Percentiles rank a stretch among this genome's conserved stretches.
Conservation (phyloP, 2,329 filamentous ascomycete species). For the Dryadomyces quercus-mongolicae region DNA sequence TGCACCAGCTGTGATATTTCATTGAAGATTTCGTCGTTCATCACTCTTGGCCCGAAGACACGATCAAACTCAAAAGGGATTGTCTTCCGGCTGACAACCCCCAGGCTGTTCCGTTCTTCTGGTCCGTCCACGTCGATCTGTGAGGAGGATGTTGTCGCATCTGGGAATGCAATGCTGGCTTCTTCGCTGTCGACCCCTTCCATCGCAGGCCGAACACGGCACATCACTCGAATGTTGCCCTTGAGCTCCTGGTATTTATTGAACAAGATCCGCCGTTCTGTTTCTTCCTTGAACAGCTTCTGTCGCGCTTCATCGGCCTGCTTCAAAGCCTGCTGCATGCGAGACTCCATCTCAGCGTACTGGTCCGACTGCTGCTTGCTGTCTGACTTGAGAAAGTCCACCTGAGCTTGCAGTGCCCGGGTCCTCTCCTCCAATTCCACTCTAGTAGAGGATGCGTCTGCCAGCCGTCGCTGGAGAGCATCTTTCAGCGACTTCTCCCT, state of each 20-base stretch:
- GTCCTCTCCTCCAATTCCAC: constrained; percentile 62
- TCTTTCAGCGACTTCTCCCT: constrained; percentile 53
- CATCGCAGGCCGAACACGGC: constrained; percentile 72
- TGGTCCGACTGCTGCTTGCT: constrained; percentile 80
- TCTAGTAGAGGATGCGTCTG: constrained; percentile 47
- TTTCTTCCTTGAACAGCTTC: constrained; percentile 85
- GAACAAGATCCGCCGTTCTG: constrained; percentile 78
- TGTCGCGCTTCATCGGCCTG: constrained; percentile 59
- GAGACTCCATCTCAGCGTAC: constrained; percentile 69
- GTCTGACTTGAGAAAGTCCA: constrained; percentile 82
- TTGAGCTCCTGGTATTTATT: constrained; percentile 97
- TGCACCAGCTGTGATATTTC: constrained; percentile 97
- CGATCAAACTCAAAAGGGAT: constrained; percentile 87
- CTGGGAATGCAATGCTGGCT: constrained; percentile 67
- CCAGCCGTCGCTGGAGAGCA: constrained; percentile 36
- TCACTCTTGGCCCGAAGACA: constrained; percentile 67
- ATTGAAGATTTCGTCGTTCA: constrained; percentile 81
- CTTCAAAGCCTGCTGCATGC: constrained; percentile 65
- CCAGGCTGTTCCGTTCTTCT: constrained; percentile 73
- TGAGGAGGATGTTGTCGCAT: constrained; percentile 73
- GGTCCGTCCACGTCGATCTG: constrained; percentile 77
- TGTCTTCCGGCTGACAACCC: constrained; percentile 61
- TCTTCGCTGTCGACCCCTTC: constrained; percentile 46
- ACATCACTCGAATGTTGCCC: constrained; percentile 97
- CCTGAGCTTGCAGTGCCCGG: constrained; percentile 65